A percentile compares a stretch with the other conserved stretches of the same genome.
Evolutionary conservation across 1,139 yeast species (phyloP).

Genomic region (Blastobotrys petasosporus): DNA sequence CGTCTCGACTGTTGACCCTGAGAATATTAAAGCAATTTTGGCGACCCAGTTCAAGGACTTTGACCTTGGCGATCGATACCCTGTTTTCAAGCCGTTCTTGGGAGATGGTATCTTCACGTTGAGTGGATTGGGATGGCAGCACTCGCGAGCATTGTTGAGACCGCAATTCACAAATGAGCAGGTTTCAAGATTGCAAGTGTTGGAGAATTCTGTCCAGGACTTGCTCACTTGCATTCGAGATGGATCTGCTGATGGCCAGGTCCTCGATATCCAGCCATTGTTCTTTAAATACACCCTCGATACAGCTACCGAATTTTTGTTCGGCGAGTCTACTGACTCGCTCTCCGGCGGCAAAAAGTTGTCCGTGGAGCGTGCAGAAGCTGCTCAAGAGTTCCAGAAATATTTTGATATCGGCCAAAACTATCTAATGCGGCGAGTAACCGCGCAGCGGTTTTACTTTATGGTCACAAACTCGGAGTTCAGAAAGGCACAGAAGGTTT

Average conservation of each 20-base stretch:
- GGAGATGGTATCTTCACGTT: slow-evolving; percentile 57
- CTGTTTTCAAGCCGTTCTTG: slow-evolving; percentile 38
- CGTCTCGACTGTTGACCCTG: slow-evolving; percentile 41
- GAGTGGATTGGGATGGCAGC: slow-evolving; percentile 53
- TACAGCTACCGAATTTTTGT: slow-evolving; percentile 53
- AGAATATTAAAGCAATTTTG: slow-evolving; percentile 33
- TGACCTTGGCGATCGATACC: slow-evolving; percentile 46
- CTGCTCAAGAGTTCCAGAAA: slow-evolving; percentile 36
- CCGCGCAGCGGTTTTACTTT: slow-evolving; percentile 37
- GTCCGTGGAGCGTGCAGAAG: background rate
- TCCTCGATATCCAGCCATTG: slow-evolving; percentile 44
- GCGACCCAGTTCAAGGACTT: slow-evolving; percentile 45
- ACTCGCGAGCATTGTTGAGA: slow-evolving; percentile 51
- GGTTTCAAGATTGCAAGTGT: slow-evolving; percentile 43
- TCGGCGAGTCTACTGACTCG: slow-evolving; percentile 49
- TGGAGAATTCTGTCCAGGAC: slow-evolving; percentile 41
- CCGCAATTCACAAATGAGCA: slow-evolving; percentile 56
- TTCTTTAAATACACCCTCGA: slow-evolving; percentile 51
- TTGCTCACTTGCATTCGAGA: slow-evolving; percentile 15
- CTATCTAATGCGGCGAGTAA: slow-evolving; percentile 36
- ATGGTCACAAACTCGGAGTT: slow-evolving; percentile 33
- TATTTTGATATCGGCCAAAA: slow-evolving; percentile 43
- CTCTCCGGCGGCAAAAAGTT: slow-evolving; percentile 24
- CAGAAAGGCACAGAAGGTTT: slow-evolving; percentile 24
- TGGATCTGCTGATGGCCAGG: slow-evolving; percentile 6